Evolutionary conservation across 2,329 filamentous ascomycete genomes (phyloP).

Genomic region (Botryotinia narcissicola): DNA sequence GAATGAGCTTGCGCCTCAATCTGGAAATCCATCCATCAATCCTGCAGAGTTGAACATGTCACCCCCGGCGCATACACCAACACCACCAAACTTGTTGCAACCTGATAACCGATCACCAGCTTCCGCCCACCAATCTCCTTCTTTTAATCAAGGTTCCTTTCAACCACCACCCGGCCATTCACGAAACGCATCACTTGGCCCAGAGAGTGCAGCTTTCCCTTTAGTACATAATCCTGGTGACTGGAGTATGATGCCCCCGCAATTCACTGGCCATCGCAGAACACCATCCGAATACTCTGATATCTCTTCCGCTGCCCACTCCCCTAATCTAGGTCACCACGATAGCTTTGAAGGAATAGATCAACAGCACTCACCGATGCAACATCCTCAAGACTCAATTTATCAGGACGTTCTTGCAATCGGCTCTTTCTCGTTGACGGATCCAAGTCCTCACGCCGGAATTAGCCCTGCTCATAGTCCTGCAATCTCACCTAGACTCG

Average conservation of each 20-base stretch:
- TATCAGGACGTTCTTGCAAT: constrained; percentile 79
- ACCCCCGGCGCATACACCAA: constrained; percentile 38
- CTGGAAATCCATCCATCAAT: constrained; percentile 45
- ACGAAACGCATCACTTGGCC: constrained; percentile 37
- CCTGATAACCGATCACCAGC: constrained; percentile 37
- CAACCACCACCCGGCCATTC: constrained; percentile 37
- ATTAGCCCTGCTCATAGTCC: constrained; percentile 77
- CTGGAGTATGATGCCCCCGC: constrained; percentile 55
- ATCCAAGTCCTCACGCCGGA: constrained; percentile 59
- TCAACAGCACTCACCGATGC: constrained; percentile 73
- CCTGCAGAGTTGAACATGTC: constrained; percentile 50
- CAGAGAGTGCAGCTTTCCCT: constrained; percentile 47
- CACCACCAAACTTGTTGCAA: constrained; percentile 36
- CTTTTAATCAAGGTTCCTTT: constrained; percentile 36
- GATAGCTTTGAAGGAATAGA: constrained; percentile 76
- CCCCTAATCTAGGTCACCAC: constrained; percentile 74
- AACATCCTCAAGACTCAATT: constrained; percentile 70
- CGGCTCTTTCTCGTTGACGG: constrained; percentile 76
- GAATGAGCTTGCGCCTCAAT: constrained; percentile 46
- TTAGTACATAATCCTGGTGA: constrained; percentile 51
- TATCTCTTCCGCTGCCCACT: constrained; percentile 79
- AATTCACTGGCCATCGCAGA: constrained; percentile 79
- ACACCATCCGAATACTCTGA: constrained; percentile 91
- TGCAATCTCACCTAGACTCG: constrained; percentile 62
- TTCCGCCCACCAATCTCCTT: constrained; percentile 38